Evolutionary conservation across 768 basidiomycete genomes (phyloP).

Genomic region (Trametes meyenii): DNA sequence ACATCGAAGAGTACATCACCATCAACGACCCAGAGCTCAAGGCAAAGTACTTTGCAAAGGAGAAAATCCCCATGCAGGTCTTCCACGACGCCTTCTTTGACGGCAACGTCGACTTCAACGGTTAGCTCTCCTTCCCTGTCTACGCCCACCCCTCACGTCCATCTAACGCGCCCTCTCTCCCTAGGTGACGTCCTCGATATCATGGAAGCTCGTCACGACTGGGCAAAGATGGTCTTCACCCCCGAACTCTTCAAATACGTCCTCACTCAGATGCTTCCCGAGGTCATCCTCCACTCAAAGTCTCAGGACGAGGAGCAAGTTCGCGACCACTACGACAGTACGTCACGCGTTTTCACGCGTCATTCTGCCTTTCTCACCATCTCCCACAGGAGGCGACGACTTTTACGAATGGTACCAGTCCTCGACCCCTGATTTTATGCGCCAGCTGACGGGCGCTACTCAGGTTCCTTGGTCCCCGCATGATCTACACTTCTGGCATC

Average conservation of each 20-base stretch:
- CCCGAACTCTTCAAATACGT: conserved; percentile 93
- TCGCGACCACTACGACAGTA: conserved; percentile 93
- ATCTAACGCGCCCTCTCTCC: conserved; percentile 5
- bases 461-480: conserved; percentile 92
- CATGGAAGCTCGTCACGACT: conserved; percentile 94
- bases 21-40: conserved; percentile 85
- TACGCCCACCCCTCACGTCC: conserved; percentile 12
- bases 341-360: conserved; percentile 31
- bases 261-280: conserved; percentile 84
- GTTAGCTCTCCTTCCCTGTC: conserved; percentile 43
- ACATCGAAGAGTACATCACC: conserved; percentile 88
- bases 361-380: conserved; percentile 16
- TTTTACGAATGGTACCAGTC: conserved; percentile 81
- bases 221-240: conserved; percentile 91
- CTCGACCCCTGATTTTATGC: not conserved
- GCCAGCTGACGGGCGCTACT: not conserved
- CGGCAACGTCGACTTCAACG: conserved; percentile 94
- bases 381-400: conserved; percentile 78
- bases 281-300: conserved; percentile 90
- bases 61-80: conserved; percentile 96
- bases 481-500: conserved; percentile 97
- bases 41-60: conserved; percentile 75
- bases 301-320: conserved; percentile 95
- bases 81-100: conserved; percentile 99
- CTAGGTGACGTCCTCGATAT: conserved; percentile 91